phyloP scores from a whole-genome alignment of 1,139 yeast species.

The Pichia sp. region DNA sequence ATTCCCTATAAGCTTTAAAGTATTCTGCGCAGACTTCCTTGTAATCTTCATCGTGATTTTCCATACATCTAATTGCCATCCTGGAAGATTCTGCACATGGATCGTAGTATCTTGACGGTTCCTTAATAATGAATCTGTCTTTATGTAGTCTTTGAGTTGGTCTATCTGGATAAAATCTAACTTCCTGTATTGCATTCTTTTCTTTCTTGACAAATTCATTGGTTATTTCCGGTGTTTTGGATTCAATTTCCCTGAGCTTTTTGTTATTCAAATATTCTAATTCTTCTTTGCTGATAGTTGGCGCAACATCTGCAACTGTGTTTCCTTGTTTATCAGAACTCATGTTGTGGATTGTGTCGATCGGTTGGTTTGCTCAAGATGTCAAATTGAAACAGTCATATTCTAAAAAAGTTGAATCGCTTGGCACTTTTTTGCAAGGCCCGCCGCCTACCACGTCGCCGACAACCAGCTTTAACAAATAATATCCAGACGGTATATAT shows the following conservation, averaged over 20 bases:
- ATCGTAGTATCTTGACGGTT: constrained; percentile 78
- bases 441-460: too few relatives aligned
- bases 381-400: too few relatives aligned
- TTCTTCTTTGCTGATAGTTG: constrained; percentile 9
- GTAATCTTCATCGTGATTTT: constrained; percentile 56
- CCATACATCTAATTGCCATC: constrained; percentile 80
- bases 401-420: too few relatives aligned
- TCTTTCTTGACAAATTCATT: constrained; percentile 39
- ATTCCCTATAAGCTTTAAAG: constrained; percentile 88
- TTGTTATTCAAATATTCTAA: constrained; percentile 38
- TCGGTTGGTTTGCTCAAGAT: neutral
- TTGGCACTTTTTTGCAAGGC: too few relatives aligned
- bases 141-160: constrained; percentile 59
- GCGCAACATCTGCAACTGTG: constrained; percentile 5
- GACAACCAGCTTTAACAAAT: too few relatives aligned
- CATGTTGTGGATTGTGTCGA: neutral
- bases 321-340: neutral
- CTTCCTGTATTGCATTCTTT: constrained; percentile 42
- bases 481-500: too few relatives aligned
- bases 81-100: constrained; percentile 88
- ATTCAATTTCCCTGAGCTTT: constrained; percentile 21
- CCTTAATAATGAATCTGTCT: constrained; percentile 57
- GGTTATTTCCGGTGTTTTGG: constrained; percentile 3
- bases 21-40: constrained; percentile 73
- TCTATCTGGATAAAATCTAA: constrained; percentile 77